Base-by-base conservation (phyloP, 2,329 filamentous ascomycete species). In the Alternaria postmessia region DNA sequence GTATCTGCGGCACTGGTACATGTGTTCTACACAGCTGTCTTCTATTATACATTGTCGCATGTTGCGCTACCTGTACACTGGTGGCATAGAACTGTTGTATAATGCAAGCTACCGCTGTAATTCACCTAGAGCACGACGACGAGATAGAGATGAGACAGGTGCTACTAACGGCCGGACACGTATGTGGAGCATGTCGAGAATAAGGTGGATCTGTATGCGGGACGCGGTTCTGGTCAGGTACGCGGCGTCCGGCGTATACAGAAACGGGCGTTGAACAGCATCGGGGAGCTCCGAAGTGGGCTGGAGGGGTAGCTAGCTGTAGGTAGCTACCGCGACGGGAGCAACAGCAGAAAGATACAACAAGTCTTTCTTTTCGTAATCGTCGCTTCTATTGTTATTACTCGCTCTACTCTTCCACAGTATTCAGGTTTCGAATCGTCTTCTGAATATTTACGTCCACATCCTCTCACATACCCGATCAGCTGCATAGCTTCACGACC, bases 261-360 rank as follows among this genome's bases (percentile, higher is more conserved):
- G 39, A 14, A 12, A 16, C 39, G 39, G 20, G 39, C 20, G 18
- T 5, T 24, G 38, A 22, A 32, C 28, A 57, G 54, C 41, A 38
- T 47, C 56, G 56, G 56, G 12, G 49, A 28, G 22, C 49, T 47
- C 49, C 56, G 56, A 54, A 28, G 39, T 54, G 12, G 51, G 56
- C 43, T 59, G 38, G 55, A 58, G 55, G 55, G 55, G 46, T 49
- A 49, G 30, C 46, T 49, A 49, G 26, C 46, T 64, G 36, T 32
- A 51, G 39, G 46, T 49, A 49, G 46, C 46, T 49, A 49, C 46
- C 20, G 30, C 46, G 32, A 39, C n/a, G 36, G 36, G 36, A 36
- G 22, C 32, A 42, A 46, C 51, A 46, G 20, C 7, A 39, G 49
- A 22, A 51, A 38, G 39, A 12, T 26, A 49, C 32, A 30, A 32